These are phyloP conservation scores for Candida alai DNA, from an alignment of 805 yeast genomes.

Conservation along the genomic window DNA sequence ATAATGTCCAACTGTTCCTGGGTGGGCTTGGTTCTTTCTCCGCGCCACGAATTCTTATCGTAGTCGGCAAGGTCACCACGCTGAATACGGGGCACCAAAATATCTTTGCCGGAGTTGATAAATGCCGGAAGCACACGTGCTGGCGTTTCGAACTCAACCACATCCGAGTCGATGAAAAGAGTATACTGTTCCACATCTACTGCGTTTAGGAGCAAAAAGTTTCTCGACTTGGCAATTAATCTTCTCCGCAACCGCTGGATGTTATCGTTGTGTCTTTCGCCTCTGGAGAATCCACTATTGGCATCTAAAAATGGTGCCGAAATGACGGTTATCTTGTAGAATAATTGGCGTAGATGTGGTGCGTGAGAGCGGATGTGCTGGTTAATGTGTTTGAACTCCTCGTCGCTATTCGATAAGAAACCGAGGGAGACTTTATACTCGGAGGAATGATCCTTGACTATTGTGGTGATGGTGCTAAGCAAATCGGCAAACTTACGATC, in stretches of 20 bases:
- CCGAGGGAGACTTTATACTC: conserved; percentile 21
- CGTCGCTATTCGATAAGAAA: conserved; percentile 24
- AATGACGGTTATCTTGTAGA: conserved; percentile 19
- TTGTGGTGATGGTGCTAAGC: conserved; percentile 21
- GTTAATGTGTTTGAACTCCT: conserved; percentile 19
- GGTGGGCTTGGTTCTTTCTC: conserved; percentile 30
- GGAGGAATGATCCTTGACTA: conserved; percentile 12
- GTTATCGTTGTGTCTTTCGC: conserved; percentile 20
- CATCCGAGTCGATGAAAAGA: conserved; percentile 34
- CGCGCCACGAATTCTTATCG: conserved; percentile 38
- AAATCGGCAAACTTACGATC: conserved; percentile 29
- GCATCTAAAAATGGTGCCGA: conserved; percentile 33
- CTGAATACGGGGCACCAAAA: conserved; percentile 33
- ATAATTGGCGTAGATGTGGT: conserved; percentile 11
- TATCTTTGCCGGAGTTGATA: conserved; percentile 24
- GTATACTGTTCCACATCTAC: conserved; percentile 28
- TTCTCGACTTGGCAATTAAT: conserved; percentile 31
- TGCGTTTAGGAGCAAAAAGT: conserved; percentile 26
- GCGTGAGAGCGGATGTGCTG: conserved; percentile 11
- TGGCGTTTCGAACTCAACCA: conserved; percentile 18
- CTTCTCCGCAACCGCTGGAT: conserved; percentile 32
- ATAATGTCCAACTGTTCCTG: conserved; percentile 22
- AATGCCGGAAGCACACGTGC: conserved; percentile 22
- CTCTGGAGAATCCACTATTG: conserved; percentile 13
- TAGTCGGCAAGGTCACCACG: conserved; percentile 26